A percentile compares a stretch with the other conserved stretches of the same genome.
phyloP scores from a whole-genome alignment of 2,329 filamentous ascomycete species.

The Pyricularia sp. region DNA sequence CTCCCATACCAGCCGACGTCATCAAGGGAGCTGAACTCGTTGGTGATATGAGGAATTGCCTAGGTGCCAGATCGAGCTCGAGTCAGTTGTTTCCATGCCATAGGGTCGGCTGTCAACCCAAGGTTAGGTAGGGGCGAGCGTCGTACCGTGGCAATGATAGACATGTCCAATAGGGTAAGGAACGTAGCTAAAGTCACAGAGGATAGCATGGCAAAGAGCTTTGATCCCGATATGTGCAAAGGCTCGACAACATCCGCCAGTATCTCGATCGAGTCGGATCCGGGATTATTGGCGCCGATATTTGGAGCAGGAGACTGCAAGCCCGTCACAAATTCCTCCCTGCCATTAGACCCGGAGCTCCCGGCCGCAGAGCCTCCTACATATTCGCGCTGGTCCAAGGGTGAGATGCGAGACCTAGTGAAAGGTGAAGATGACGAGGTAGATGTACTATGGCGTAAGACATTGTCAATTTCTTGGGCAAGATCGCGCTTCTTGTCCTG shows the following conservation, averaged over 20 bases:
- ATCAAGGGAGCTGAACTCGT: slow-evolving; percentile 9
- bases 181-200: slow-evolving; percentile 9
- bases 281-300: not conserved
- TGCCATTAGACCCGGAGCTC: not conserved
- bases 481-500: not conserved
- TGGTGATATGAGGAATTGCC: slow-evolving; percentile 11
- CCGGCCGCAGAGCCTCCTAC: not conserved
- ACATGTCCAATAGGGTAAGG: slow-evolving; percentile 10
- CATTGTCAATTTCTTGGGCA: not conserved
- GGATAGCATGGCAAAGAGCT: slow-evolving; percentile 5
- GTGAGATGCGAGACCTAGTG: not conserved
- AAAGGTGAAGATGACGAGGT: not conserved
- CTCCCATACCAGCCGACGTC: slow-evolving; percentile 12
- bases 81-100: not conserved
- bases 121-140: not conserved
- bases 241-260: not conserved
- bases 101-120: not conserved
- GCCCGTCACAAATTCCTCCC: not conserved
- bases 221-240: slow-evolving; percentile 6
- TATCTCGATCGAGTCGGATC: not conserved
- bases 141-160: slow-evolving; percentile 10
- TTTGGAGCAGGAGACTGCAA: not conserved
- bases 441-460: not conserved
- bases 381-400: not conserved
- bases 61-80: not conserved